Conservation (phyloP, 306 rosid species). For the Spatholobus suberectus region DNA sequence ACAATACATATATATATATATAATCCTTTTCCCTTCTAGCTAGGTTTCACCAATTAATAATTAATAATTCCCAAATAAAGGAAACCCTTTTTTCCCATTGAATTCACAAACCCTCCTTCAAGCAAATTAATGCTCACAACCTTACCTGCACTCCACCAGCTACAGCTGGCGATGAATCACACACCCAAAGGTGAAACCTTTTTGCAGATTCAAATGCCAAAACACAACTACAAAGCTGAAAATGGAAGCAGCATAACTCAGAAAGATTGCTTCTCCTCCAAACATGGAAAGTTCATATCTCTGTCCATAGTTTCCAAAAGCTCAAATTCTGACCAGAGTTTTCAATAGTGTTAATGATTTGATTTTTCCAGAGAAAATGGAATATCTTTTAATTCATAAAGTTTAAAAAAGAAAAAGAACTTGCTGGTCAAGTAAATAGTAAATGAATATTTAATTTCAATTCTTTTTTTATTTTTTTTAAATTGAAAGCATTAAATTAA, state of each 20-base stretch:
- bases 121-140: constrained; percentile 26
- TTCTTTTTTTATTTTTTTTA: not conserved
- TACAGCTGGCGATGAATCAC: constrained; percentile 29
- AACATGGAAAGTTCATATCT: constrained; percentile 27
- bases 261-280: constrained; percentile 31
- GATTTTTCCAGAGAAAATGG: not conserved
- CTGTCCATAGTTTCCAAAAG: constrained; percentile 38
- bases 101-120: constrained; percentile 12
- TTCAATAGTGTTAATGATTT: not conserved
- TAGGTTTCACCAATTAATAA: constrained; percentile 20
- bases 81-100: not conserved
- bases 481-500: not conserved
- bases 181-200: constrained; percentile 3
- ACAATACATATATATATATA: not conserved
- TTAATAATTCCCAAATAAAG: not conserved
- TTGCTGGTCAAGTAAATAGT: constrained; percentile 52
- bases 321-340: constrained; percentile 31
- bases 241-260: not conserved
- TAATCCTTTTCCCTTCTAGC: not conserved
- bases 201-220: constrained; percentile 33
- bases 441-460: not conserved
- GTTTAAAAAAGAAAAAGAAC: not conserved
- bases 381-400: constrained; percentile 1
- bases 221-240: not conserved
- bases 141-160: constrained; percentile 35